Base-by-base conservation (phyloP, 176 grass and related monocot genomes). In the Rhynchospora pubera region DNA sequence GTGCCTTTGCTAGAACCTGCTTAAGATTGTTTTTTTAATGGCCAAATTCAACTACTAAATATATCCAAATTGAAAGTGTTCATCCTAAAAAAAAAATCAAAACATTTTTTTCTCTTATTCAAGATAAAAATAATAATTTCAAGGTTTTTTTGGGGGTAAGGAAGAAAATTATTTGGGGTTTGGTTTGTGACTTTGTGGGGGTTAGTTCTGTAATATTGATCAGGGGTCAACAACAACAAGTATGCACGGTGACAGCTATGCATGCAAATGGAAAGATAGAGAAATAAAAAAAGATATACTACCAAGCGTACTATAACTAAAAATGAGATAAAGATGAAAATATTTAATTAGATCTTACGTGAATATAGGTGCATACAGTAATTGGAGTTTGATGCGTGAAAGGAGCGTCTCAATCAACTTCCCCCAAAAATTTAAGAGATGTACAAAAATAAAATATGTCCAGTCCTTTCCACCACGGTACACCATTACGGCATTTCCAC, bases 171-270 rank as follows among this genome's bases (percentile, higher is more conserved):
- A 76, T 48, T 4, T 28, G 23, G 72, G 23, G 23, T 52, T 16
- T 53, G 71, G 47, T n/a, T n/a, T n/a, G n/a, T n/a, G n/a, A n/a
- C n/a, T n/a, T n/a, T n/a, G n/a, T n/a, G n/a, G n/a, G n/a, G n/a
- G n/a, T n/a, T n/a, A n/a, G n/a, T 53, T 15, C 11, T 30, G 47
- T 73, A 73, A 50, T 50, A 13, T n/a, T 50, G 44, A 72, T 39
- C 34, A 39, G 34, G 22, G 19, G 71, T 75, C 71, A 53, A 28
- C 47, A 9, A 39, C 34, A 39, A 39, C 34, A 53, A 53, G 22
- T 75, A 22, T 75, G 71, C 47, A 16, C 52, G 71, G 71, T 53
- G 71, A 75, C 71, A 75, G 71, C 47, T 75, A 16, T 53, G 47
- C 71, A 16, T 53, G 47, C 47, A 75, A 75, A 30, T 75, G 21